Conservation (phyloP, 2,329 filamentous ascomycete species). For the Chrysosporium queenslandicum region DNA sequence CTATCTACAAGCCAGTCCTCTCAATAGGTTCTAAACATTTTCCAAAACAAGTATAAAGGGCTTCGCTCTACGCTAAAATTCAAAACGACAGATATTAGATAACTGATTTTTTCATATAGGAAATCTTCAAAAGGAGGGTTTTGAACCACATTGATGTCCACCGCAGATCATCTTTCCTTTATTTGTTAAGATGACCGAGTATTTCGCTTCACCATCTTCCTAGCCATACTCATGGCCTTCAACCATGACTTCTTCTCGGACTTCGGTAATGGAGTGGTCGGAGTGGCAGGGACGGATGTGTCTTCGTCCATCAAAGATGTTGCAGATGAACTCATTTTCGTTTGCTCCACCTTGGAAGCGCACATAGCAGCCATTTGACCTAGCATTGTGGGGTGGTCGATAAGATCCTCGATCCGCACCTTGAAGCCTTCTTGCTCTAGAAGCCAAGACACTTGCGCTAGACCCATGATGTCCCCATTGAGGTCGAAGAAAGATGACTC, state of each 20-base stretch:
- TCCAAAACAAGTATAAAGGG: too few relatives aligned
- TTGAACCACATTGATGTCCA: background rate
- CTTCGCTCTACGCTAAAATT: too few relatives aligned
- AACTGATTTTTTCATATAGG: background rate
- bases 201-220: conserved; percentile 14
- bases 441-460: conserved; percentile 35
- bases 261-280: conserved; percentile 7
- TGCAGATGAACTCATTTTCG: conserved; percentile 8
- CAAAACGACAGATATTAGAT: too few relatives aligned
- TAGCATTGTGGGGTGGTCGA: conserved; percentile 34
- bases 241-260: conserved; percentile 16
- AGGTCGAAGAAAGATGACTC: conserved; percentile 36
- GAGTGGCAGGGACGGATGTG: background rate
- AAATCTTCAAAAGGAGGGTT: background rate
- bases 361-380: conserved; percentile 30
- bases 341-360: conserved; percentile 8
- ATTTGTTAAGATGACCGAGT: conserved; percentile 17
- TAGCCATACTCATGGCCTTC: conserved; percentile 14
- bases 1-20: too few relatives aligned
- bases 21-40: too few relatives aligned
- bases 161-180: background rate
- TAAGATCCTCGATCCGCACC: conserved; percentile 33
- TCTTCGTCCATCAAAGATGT: conserved; percentile 14
- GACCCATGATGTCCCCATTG: conserved; percentile 34
- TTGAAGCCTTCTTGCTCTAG: conserved; percentile 34